Evolutionary conservation across 2,329 filamentous ascomycete genomes (phyloP), one percentile per base, ranked within the genome.

Genomic region (Fusarium nisikadoi): DNA sequence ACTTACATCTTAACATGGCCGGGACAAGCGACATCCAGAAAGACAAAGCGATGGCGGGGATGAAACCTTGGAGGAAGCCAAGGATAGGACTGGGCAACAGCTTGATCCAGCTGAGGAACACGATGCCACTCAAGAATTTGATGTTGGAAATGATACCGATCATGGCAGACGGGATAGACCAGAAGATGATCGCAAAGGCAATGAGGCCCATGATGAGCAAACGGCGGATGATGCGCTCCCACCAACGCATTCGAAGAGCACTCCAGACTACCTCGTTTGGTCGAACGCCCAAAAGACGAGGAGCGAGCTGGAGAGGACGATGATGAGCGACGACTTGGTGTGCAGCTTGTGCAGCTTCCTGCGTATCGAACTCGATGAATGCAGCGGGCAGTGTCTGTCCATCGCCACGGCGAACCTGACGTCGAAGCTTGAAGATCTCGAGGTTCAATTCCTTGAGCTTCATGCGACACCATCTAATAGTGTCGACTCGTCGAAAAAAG

Each of bases 141-240:
- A 99, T 88, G 81, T 98, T 97, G 64, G 94, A 97, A 76, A 98
- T 92, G 36, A 91, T 84, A 80, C 94, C 95, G 47, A 98, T 94
- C 45, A 94, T 86, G 6, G 92, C 94, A 13, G 97, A 88, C 0
- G 90, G 90, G 54, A 91, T 84, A 9, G 90, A 89, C 90, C 96
- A 99, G 85, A 98, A 98, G 72, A 98, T 86, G 78, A 98, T 92
- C 62, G 97, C 84, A 4, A 88, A 92, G 13, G 89, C 83, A 61
- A 98, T 91, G 57, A 97, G 91, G n/a, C 85, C 89, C 54, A 92
- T 82, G 6, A 94, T 90, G 62, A 86, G 84, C 75, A 92, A 89
- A 75, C 92, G 86, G 66, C 94, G 91, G 70, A 97, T 78, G 60
- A 97, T 88, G 71, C 91, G 87, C 82, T 97, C 92, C 93, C 93